Conservation (phyloP, 1,139 yeast genomes). For the Kazachstania sp. region DNA sequence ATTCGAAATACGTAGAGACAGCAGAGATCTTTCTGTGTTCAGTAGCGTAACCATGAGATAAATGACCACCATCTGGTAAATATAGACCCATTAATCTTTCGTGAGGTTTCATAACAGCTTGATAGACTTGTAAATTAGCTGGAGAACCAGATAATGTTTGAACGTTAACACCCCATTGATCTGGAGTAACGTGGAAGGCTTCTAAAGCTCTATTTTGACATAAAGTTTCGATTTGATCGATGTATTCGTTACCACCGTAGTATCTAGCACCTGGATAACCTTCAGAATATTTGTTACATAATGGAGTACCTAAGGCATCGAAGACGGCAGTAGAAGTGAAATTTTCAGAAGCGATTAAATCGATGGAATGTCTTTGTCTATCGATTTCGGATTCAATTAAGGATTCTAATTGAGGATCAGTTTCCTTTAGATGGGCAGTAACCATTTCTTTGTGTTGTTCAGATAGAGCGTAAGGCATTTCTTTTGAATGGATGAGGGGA, state of each 20-base stretch:
- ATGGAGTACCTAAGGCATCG: constrained; percentile 94
- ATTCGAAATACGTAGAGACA: constrained; percentile 92
- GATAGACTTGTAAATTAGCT: constrained; percentile 93
- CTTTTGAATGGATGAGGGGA: too few species aligned
- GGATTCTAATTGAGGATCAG: constrained; percentile 76
- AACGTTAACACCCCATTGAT: constrained; percentile 96
- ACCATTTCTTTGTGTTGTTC: constrained; percentile 58
- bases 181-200: constrained; percentile 73
- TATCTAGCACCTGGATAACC: constrained; percentile 87
- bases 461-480: constrained; percentile 35
- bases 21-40: constrained; percentile 91
- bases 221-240: constrained; percentile 83
- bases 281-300: constrained; percentile 85
- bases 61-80: constrained; percentile 96
- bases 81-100: constrained; percentile 96
- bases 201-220: constrained; percentile 91
- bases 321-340: constrained; percentile 94
- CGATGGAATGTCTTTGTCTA: constrained; percentile 92
- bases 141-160: constrained; percentile 96
- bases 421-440: constrained; percentile 59
- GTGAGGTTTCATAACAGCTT: constrained; percentile 88
- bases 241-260: constrained; percentile 88
- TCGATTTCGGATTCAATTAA: constrained; percentile 81
- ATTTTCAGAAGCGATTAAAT: constrained; percentile 92
- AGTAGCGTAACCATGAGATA: constrained; percentile 97